Percentiles rank a stretch among this genome's conserved stretches.
Evolutionary conservation across 2,329 filamentous ascomycete species (phyloP).

Genomic region (Apiospora sp.): DNA sequence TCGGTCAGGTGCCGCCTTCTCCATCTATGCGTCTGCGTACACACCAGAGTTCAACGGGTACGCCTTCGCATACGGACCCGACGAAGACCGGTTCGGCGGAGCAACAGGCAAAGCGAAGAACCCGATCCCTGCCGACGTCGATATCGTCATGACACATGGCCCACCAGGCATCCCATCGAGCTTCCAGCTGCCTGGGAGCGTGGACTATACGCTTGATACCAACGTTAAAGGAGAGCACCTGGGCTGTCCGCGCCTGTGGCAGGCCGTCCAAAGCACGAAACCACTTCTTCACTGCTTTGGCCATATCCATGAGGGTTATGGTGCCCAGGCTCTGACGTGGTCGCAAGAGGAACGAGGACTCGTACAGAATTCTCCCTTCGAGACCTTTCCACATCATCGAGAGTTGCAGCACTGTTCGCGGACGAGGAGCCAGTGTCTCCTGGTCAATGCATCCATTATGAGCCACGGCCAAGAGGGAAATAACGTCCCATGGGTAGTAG

Average conservation of each 20-base stretch:
- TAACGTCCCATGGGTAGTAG: not conserved
- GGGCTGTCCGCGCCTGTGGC: constrained; percentile 63
- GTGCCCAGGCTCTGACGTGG: constrained; percentile 51
- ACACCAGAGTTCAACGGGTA: constrained; percentile 41
- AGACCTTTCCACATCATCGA: not conserved
- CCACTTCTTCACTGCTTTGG: constrained; percentile 69
- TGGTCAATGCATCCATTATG: not conserved
- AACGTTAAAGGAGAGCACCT: constrained; percentile 31
- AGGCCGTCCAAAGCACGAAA: constrained; percentile 56
- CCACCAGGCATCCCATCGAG: constrained; percentile 42
- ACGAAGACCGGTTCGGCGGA: constrained; percentile 40
- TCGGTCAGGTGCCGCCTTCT: constrained; percentile 39
- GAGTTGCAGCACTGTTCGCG: not conserved
- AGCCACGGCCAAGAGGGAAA: not conserved
- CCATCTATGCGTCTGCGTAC: constrained; percentile 43
- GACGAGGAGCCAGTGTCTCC: not conserved
- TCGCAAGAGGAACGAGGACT: constrained; percentile 18
- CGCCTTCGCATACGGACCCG: constrained; percentile 40
- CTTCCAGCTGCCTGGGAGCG: constrained; percentile 28
- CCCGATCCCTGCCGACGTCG: constrained; percentile 38
- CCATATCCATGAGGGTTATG: constrained; percentile 66
- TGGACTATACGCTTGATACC: constrained; percentile 24
- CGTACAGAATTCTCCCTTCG: no score
- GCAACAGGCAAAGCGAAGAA: constrained; percentile 19
- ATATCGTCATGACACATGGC: constrained; percentile 50